Evolutionary conservation across 2,329 filamentous ascomycete genomes (phyloP), one percentile per base, ranked within the genome.

Genomic region (Arthroderma uncinatum): DNA sequence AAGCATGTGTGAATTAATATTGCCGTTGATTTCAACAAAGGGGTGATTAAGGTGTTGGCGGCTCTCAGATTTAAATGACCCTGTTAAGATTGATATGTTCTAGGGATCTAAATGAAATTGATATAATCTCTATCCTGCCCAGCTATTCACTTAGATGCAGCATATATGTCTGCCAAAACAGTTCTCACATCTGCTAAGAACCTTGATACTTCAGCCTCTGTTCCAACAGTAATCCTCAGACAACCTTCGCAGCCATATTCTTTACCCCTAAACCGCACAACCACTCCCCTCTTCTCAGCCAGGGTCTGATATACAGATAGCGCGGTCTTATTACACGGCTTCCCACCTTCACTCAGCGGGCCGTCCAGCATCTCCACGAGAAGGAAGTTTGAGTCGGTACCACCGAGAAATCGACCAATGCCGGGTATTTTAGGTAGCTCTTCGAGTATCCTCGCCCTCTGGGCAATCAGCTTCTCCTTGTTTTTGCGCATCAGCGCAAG

Each of bases 231-330:
- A 63, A 97, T 89, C 57, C 93, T 82, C 70, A 98, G 73, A 67
- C 92, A 96, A 0, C 92, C 93, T 42, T 85, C 71, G 69, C 93
- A 98, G 3, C 91, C 92, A 62, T 87, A 78, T 76, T 98, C 93
- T 74, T 91, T 94, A 52, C 93, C 93, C 64, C 93, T 79, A 72
- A 97, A 98, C 56, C 93, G 79, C 2, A 97, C 92, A 5, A 98
- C 91, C 0, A 98, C 92, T 0, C 92, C 90, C 68, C 83, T 85
- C 40, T 83, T 81, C 77, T 95, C 89, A 0, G 93, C 93, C 65
- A 98, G 78, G 30, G 77, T 78, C 73, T 94, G 84, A 70, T 98
- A 98, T 6, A 92, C 86, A 9, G 82, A 82, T 65, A 91, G 71
- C 14, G 93, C 93, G 1, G 82, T 81, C 53, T 77, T 76, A 64